Evolutionary conservation across 2,329 filamentous ascomycete species (phyloP).

Genomic region (Exophiala alcalophila): DNA sequence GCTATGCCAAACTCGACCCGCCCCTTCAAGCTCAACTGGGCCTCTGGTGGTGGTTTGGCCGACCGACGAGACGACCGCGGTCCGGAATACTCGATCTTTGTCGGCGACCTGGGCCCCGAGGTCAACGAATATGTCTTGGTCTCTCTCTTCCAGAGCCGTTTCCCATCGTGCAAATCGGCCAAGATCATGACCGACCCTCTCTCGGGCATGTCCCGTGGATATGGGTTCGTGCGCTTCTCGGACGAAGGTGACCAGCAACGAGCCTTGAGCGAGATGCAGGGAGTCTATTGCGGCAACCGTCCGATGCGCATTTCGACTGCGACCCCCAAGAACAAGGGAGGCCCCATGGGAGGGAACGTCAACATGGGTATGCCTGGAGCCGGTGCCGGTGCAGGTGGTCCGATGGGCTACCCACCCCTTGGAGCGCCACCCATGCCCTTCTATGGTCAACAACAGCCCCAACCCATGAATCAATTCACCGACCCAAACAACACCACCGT

Average conservation of each 20-base stretch:
- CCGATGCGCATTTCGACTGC: constrained; percentile 98
- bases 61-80: constrained; percentile 95
- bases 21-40: constrained; percentile 99
- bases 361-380: constrained; percentile 53
- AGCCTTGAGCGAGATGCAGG: constrained; percentile 96
- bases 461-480: constrained; percentile 99
- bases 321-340: constrained; percentile 82
- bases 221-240: constrained; percentile 96
- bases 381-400: constrained; percentile 46
- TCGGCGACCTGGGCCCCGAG: constrained; percentile 94
- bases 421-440: constrained; percentile 66
- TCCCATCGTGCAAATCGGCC: constrained; percentile 95
- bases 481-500: constrained; percentile 99
- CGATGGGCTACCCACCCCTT: constrained; percentile 66
- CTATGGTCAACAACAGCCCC: constrained; percentile 77
- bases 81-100: constrained; percentile 95
- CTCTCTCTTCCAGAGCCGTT: constrained; percentile 93
- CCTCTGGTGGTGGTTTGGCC: constrained; percentile 89
- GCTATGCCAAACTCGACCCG: constrained; percentile 90
- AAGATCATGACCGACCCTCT: constrained; percentile 99
- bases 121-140: constrained; percentile 98
- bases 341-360: constrained; percentile 50
- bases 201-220: constrained; percentile 94
- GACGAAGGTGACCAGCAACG: constrained; percentile 95
- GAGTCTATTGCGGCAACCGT: constrained; percentile 96